Base-by-base conservation (phyloP, 2,329 filamentous ascomycete species). In the Acrocalymma vagum region DNA sequence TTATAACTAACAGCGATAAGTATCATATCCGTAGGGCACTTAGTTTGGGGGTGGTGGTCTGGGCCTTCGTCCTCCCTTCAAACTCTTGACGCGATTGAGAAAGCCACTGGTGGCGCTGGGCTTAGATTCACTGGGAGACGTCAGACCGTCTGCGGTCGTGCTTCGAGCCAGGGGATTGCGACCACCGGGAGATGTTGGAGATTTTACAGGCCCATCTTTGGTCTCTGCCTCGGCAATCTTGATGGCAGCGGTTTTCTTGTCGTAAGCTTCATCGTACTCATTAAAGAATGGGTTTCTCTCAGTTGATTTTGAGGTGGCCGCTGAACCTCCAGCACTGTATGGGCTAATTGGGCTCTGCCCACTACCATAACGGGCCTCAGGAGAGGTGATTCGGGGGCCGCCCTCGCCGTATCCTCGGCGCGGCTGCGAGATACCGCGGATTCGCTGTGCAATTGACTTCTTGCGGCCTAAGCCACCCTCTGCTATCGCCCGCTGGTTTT, bases 381-480 rank as follows among this genome's bases (percentile, higher is more conserved):
- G 75, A 15, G 71, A 73, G 7, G 54, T 62, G 39, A 71, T 69
- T 20, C 70, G 67, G 16, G 66, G 52, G 18, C 55, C 58, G 27
- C 53, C 62, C 18, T 69, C 66, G 16, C 75, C 73, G 43, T 78
- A 80, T 16, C 83, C 80, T 33, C 84, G 82, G 7, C 80, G 81
- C n/a, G 80, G 81, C 48, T 85, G 85, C 66, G 86, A 90, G 60
- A 95, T 91, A 51, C 89, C 87, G 26, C 91, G 87, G 66, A 99
- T 87, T 40, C 92, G 88, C 67, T 96, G 91, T 3, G 91, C 94
- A 45, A 99, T 78, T 18, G 92, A 96, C 77, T 96, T 96, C 79
- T 96, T 97, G 45, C 94, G 85, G 54, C 87, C 84, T 27, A 99
- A 72, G 5, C 79, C 78, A 16, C 65, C 72, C 20, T 72, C 71